Conservation (phyloP, 192 early-diverging fungal genomes). For the Powellomyces hirtus region DNA sequence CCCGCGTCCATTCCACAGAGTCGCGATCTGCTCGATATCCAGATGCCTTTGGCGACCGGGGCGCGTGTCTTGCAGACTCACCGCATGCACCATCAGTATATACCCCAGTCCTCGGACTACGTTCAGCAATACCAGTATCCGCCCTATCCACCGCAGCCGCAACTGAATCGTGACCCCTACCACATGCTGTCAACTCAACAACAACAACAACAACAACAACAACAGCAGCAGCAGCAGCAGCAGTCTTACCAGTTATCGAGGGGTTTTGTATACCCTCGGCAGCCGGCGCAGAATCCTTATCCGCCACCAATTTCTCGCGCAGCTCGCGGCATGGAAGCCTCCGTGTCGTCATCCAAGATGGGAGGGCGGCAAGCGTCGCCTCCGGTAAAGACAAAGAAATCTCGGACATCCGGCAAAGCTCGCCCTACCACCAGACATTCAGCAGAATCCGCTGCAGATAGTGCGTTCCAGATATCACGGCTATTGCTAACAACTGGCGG, state of each 20-base stretch:
- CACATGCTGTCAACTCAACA: background rate
- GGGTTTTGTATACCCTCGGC: background rate
- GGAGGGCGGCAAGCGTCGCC: background rate
- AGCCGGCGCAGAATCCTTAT: too few species aligned
- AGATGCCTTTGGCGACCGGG: constrained; percentile 13
- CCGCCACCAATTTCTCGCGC: background rate
- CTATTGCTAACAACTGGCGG: too few species aligned
- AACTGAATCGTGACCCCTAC: background rate
- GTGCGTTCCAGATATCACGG: background rate
- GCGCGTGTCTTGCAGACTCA: background rate
- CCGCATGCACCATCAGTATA: background rate
- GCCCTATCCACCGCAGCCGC: background rate
- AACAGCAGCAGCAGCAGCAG: background rate
- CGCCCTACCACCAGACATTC: background rate
- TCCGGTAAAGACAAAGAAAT: background rate
- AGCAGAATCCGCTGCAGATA: background rate
- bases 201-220: background rate
- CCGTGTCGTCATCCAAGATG: too few species aligned
- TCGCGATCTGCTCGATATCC: constrained; percentile 23
- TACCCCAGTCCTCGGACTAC: background rate
- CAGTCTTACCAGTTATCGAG: background rate
- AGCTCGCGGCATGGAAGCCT: too few species aligned
- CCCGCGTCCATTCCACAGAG: background rate
- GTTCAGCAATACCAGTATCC: constrained; percentile 1
- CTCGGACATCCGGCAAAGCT: background rate